Evolutionary conservation across 1,284 basidiomycete genomes (phyloP).

Genomic region (Leucoagaricus sp.): DNA sequence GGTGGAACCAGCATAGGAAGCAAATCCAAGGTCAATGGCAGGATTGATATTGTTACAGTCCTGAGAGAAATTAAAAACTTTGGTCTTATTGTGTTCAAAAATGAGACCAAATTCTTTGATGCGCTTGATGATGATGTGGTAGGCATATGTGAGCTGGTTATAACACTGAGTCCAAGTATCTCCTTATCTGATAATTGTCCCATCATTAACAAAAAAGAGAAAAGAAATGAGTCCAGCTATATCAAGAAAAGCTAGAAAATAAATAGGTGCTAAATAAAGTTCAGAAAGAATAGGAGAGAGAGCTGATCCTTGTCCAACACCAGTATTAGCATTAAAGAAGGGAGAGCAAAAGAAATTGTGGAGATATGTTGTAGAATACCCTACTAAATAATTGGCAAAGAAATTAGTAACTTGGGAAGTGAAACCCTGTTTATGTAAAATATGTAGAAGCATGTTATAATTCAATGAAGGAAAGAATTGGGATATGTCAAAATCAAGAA

Average conservation of each 20-base stretch:
- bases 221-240: background rate
- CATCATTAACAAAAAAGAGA: constrained; percentile 16
- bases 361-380: background rate
- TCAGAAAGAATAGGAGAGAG: constrained; percentile 7
- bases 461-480: constrained; percentile 24
- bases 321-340: background rate
- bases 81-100: constrained; percentile 18
- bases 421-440: constrained; percentile 12
- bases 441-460: constrained; percentile 7
- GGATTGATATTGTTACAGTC: background rate
- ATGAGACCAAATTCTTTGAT: constrained; percentile 7
- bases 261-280: background rate
- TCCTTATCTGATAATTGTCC: constrained; percentile 8
- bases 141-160: background rate
- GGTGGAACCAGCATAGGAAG: constrained; percentile 7
- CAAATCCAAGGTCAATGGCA: constrained; percentile 17
- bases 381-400: constrained; percentile 5
- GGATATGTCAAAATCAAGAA: constrained; percentile 18
- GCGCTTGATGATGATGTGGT: background rate
- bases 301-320: constrained; percentile 6
- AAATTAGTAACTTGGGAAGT: background rate
- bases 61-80: constrained; percentile 17
- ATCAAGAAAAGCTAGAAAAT: background rate
- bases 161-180: background rate
- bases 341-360: constrained; percentile 4